phyloP scores from a whole-genome alignment of 2,329 filamentous ascomycete species.

The Nothophoma quercina region DNA sequence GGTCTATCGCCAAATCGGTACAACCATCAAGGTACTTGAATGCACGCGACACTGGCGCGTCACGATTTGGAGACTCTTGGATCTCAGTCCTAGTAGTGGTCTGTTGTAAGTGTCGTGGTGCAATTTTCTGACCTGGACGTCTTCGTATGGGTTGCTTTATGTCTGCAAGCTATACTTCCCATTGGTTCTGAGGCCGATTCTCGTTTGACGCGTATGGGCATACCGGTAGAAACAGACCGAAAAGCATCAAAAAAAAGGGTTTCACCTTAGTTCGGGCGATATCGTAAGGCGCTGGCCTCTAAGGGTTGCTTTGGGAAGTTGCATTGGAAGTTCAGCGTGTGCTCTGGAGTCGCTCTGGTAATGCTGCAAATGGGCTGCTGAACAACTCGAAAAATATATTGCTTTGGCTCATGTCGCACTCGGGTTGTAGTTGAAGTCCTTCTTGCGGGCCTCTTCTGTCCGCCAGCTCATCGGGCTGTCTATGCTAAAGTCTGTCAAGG shows the following conservation, averaged over 20 bases:
- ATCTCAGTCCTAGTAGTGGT: background rate
- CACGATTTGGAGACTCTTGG: background rate
- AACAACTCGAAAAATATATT: slow-evolving; percentile 13
- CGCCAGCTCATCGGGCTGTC: slow-evolving; percentile 23
- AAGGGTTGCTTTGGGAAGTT: slow-evolving; percentile 1
- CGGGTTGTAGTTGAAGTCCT: slow-evolving; percentile 22
- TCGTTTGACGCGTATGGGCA: background rate
- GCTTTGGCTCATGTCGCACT: slow-evolving; percentile 18
- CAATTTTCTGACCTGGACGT: background rate
- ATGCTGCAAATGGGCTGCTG: slow-evolving; percentile 15
- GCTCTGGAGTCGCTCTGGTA: slow-evolving; percentile 10
- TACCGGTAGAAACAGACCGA: too few relatives aligned
- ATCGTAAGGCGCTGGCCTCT: slow-evolving; percentile 2
- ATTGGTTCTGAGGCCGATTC: background rate
- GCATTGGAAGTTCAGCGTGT: slow-evolving; percentile 10
- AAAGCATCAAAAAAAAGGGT: too few relatives aligned
- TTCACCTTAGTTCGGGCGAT: background rate
- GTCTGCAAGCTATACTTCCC: background rate
- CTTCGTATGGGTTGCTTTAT: background rate
- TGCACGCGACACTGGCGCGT: slow-evolving; percentile 1
- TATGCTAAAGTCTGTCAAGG: slow-evolving; percentile 15
- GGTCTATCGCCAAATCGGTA: slow-evolving; percentile 18
- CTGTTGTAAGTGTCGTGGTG: background rate
- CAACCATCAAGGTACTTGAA: slow-evolving; percentile 36
- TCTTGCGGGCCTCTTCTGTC: slow-evolving; percentile 20